Evolutionary conservation across 2,329 filamentous ascomycete species (phyloP).

Genomic region (Fusarium succisae): DNA sequence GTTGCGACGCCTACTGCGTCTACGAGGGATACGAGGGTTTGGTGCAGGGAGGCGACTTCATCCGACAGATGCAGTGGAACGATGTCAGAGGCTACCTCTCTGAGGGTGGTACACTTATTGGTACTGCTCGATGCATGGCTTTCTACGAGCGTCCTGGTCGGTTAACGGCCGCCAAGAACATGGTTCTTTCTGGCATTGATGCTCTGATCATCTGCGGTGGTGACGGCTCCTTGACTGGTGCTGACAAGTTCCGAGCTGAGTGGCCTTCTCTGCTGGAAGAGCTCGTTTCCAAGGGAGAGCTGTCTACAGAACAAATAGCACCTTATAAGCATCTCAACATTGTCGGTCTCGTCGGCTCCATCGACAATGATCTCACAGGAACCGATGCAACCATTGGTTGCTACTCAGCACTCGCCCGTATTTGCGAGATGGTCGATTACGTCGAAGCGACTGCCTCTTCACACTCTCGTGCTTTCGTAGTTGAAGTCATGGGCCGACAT

Average conservation of each 20-base stretch:
- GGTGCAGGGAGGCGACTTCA: slow-evolving; percentile 87
- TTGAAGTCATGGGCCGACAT: slow-evolving; percentile 98
- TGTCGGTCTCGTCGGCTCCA: slow-evolving; percentile 93
- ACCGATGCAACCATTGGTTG: slow-evolving; percentile 98
- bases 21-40: slow-evolving; percentile 97
- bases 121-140: slow-evolving; percentile 89
- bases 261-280: slow-evolving; percentile 91
- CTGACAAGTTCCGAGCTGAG: slow-evolving; percentile 90
- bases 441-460: slow-evolving; percentile 95
- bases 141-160: slow-evolving; percentile 92
- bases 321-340: slow-evolving; percentile 92
- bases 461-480: slow-evolving; percentile 94
- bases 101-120: slow-evolving; percentile 94
- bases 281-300: slow-evolving; percentile 77
- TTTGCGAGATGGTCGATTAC: slow-evolving; percentile 95
- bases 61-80: slow-evolving; percentile 88
- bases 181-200: slow-evolving; percentile 92
- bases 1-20: slow-evolving; percentile 81
- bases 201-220: slow-evolving; percentile 96
- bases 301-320: slow-evolving; percentile 75
- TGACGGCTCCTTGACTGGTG: slow-evolving; percentile 94
- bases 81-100: slow-evolving; percentile 95
- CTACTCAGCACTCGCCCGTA: slow-evolving; percentile 90
- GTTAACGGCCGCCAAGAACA: slow-evolving; percentile 88
- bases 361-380: slow-evolving; percentile 97